Evolutionary conservation across 116 monocot species (phyloP).

Genomic region (Cymodocea nodosa): DNA sequence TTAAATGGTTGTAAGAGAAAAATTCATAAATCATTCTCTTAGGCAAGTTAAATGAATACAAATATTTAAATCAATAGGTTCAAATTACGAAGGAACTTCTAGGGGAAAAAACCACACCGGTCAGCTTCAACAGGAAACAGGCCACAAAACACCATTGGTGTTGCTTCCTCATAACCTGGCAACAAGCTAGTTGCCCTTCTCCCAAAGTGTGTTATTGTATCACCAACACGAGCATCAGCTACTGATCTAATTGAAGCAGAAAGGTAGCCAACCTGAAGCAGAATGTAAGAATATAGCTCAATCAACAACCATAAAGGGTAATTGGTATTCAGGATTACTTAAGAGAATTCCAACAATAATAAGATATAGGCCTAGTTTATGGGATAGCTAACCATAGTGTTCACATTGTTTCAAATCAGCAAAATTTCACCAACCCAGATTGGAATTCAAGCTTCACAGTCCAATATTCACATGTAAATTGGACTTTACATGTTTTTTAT

Average conservation of each 20-base stretch:
- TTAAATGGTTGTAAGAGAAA: slow-evolving; percentile 20
- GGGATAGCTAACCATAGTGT: no score
- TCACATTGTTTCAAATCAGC: no score
- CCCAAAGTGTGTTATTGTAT: slow-evolving; percentile 76
- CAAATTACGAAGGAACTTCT: not conserved
- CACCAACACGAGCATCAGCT: slow-evolving; percentile 89
- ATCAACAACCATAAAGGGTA: no score
- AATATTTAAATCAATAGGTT: not conserved
- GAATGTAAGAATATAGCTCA: not conserved
- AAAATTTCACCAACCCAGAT: no score
- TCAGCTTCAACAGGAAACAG: slow-evolving; percentile 91
- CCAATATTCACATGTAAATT: no score
- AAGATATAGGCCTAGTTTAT: no score
- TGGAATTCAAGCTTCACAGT: no score
- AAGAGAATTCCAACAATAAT: not conserved
- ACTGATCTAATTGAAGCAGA: slow-evolving; percentile 97
- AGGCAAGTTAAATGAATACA: not conserved
- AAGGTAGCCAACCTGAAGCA: slow-evolving; percentile 80
- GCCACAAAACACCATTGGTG: slow-evolving; percentile 95
- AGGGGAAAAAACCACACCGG: slow-evolving; percentile 36
- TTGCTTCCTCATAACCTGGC: slow-evolving; percentile 84
- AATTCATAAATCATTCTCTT: not conserved
- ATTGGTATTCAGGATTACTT: not conserved
- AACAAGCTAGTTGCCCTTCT: slow-evolving; percentile 55
- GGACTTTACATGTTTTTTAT: no score